A percentile compares a stretch with the other conserved stretches of the same genome.
phyloP scores from a whole-genome alignment of 2,329 filamentous ascomycete species.

The Plenodomus biglobosus region DNA sequence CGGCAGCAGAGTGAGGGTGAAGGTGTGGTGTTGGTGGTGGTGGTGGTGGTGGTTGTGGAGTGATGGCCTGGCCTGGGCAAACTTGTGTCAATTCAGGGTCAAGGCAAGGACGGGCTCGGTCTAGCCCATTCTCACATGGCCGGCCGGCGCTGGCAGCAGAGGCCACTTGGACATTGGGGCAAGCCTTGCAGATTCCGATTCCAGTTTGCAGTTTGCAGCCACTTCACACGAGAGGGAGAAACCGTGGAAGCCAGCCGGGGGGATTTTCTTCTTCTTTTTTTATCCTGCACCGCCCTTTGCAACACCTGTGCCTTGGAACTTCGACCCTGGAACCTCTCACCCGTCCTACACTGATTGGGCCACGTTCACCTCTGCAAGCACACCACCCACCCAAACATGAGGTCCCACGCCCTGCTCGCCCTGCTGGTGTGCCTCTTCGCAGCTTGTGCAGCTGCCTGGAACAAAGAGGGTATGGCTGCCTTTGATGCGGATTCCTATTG shows the following conservation, averaged over 20 bases:
- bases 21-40: conserved; percentile 1
- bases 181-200: too few species aligned
- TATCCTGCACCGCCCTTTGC: conserved; percentile 4
- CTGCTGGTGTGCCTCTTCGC: conserved; percentile 69
- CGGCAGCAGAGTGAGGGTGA: too few species aligned
- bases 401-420: conserved; percentile 62
- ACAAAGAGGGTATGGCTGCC: conserved; percentile 70
- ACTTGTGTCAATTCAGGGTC: conserved; percentile 2
- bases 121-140: not conserved
- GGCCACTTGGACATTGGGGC: conserved; percentile 1
- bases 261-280: too few species aligned
- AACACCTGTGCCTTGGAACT: conserved; percentile 6
- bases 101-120: too few species aligned
- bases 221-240: not conserved
- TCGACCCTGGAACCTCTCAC: conserved; percentile 4
- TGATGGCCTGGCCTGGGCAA: not conserved
- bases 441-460: conserved; percentile 76
- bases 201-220: too few species aligned
- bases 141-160: not conserved
- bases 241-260: not conserved
- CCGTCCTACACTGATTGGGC: conserved; percentile 19
- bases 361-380: conserved; percentile 25
- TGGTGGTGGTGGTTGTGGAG: conserved; percentile 13
- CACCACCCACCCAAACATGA: conserved; percentile 61
- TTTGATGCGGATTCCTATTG: conserved; percentile 5